Evolutionary conservation across 2,329 filamentous ascomycete genomes (phyloP).

Genomic region (Geosmithia flava): DNA sequence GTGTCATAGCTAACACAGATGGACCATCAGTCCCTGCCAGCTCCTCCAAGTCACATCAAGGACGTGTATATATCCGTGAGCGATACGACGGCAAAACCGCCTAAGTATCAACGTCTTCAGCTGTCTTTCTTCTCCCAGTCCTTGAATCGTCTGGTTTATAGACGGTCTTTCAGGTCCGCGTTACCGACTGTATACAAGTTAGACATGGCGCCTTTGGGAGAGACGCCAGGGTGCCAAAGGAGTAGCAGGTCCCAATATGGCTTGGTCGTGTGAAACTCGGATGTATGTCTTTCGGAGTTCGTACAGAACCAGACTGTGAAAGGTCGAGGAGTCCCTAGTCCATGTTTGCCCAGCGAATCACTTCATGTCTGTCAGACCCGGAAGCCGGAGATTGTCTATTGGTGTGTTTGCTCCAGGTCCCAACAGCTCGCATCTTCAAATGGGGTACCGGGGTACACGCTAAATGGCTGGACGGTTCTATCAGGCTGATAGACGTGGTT

Average conservation of each 20-base stretch:
- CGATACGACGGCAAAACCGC: too few species aligned
- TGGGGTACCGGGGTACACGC: not conserved
- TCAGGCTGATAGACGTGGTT: not conserved
- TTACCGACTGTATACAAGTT: not conserved
- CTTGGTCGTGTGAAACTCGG: not conserved
- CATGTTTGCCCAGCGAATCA: not conserved
- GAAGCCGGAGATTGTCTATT: not conserved
- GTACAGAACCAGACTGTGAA: not conserved
- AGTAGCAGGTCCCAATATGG: not conserved
- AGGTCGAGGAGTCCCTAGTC: not conserved
- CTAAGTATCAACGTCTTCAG: not conserved
- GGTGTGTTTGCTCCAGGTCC: not conserved
- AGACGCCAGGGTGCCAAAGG: not conserved
- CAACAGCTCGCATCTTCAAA: not conserved
- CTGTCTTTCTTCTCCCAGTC: not conserved
- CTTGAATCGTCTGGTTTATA: not conserved
- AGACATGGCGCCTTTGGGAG: not conserved
- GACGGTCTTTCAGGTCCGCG: not conserved
- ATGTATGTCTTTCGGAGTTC: not conserved
- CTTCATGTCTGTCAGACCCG: not conserved
- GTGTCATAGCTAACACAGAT: too few species aligned
- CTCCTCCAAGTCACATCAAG: too few species aligned
- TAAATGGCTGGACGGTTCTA: not conserved
- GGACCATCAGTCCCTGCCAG: too few species aligned
- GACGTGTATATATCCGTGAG: too few species aligned